Conservation (phyloP, 2,329 filamentous ascomycete genomes). For the Neoarthrinium moseri region DNA sequence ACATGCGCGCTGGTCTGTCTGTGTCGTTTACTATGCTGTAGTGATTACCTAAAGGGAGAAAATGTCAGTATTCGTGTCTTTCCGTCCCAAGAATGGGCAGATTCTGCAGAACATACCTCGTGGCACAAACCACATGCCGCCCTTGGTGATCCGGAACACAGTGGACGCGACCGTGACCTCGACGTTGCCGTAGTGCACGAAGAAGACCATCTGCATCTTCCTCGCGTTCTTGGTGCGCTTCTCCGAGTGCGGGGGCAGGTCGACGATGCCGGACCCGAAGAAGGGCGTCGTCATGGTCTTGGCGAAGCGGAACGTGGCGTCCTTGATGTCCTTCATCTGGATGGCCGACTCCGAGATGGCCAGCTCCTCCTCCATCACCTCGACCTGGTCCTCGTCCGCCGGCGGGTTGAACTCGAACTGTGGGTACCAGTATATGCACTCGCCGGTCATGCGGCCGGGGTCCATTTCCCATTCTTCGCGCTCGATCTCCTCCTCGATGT, state of each 20-base stretch:
- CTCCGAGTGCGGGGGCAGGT: slow-evolving; percentile 76
- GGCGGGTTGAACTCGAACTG: slow-evolving; percentile 54
- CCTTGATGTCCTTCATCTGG: slow-evolving; percentile 56
- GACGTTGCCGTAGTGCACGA: slow-evolving; percentile 81
- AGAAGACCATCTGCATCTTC: slow-evolving; percentile 97
- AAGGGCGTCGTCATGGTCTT: slow-evolving; percentile 84
- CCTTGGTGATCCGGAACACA: slow-evolving; percentile 78
- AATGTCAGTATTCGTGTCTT: slow-evolving; percentile 12
- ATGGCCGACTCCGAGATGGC: slow-evolving; percentile 57
- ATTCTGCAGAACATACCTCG: slow-evolving; percentile 64
- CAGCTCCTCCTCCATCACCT: slow-evolving; percentile 53
- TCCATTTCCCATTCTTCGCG: slow-evolving; percentile 71
- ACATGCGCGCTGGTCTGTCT: slow-evolving; percentile 71
- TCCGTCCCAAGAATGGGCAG: slow-evolving; percentile 1
- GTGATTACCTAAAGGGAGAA: slow-evolving; percentile 68
- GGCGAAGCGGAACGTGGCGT: slow-evolving; percentile 79
- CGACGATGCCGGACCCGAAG: slow-evolving; percentile 86
- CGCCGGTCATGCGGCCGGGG: slow-evolving; percentile 62
- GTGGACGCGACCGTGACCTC: slow-evolving; percentile 74
- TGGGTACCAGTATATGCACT: slow-evolving; percentile 63
- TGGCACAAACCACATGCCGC: slow-evolving; percentile 92
- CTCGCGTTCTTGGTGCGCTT: slow-evolving; percentile 91
- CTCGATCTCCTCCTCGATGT: slow-evolving; percentile 50
- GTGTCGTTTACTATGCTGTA: slow-evolving; percentile 88
- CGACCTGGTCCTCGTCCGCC: slow-evolving; percentile 52